Evolutionary conservation across 208 protist species (phyloP).

Genomic region (Crithidia thermophila): DNA sequence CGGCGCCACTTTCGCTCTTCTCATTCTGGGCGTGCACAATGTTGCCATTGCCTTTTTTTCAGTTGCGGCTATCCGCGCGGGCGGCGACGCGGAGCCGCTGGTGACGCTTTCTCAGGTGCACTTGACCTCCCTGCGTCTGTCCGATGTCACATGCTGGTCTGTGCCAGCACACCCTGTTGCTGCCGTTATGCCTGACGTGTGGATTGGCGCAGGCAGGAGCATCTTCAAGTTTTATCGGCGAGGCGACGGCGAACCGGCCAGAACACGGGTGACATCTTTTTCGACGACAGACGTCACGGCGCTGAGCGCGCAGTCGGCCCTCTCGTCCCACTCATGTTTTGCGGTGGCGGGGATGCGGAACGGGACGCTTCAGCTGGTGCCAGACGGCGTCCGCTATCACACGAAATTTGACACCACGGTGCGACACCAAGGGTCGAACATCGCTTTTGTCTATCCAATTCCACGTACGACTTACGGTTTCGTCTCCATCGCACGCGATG

Average conservation of each 20-base stretch:
- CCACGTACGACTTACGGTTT: conserved; percentile 40
- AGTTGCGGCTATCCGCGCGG: neutral
- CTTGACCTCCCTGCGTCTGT: conserved; percentile 7
- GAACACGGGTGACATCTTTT: conserved; percentile 22
- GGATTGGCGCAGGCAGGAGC: conserved; percentile 25
- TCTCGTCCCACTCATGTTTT: conserved; percentile 1
- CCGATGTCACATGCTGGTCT: conserved; percentile 26
- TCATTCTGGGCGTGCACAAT: neutral
- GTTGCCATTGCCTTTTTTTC: neutral
- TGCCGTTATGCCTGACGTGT: conserved; percentile 1
- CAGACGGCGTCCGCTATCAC: conserved; percentile 5
- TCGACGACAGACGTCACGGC: conserved; percentile 29
- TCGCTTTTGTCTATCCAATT: conserved; percentile 38
- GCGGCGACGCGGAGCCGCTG: neutral
- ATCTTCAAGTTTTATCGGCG: conserved; percentile 17
- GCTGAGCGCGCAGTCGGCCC: conserved; percentile 2
- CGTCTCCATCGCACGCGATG: conserved; percentile 56
- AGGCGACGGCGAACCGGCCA: conserved; percentile 8
- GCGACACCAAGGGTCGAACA: conserved; percentile 36
- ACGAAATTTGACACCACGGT: conserved; percentile 28
- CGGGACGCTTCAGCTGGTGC: conserved; percentile 48
- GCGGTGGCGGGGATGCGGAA: conserved; percentile 51
- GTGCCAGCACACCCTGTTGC: neutral
- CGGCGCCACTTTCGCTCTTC: neutral
- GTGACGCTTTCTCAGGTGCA: conserved; percentile 12